These are phyloP conservation scores for Diddensiella caesifluorescens DNA, from an alignment of 805 yeast genomes.

Conservation along the genomic window DNA sequence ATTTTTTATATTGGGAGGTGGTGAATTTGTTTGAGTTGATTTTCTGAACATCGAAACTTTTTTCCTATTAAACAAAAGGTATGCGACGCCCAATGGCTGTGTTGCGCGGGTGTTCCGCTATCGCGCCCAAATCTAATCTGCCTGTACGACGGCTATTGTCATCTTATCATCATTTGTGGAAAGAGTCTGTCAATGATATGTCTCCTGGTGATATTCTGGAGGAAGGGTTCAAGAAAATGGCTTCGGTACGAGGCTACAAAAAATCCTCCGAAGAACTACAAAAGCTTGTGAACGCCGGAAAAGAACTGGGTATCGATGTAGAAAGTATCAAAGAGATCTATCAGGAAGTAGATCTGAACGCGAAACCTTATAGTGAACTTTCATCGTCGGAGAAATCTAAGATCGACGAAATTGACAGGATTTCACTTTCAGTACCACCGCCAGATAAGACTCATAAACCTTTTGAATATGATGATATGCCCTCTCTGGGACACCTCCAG, in stretches of 20 bases:
- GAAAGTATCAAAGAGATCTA: conserved; percentile 24
- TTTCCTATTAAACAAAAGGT: too few relatives aligned
- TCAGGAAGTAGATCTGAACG: conserved; percentile 22
- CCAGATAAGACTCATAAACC: conserved; percentile 19
- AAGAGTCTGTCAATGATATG: too few relatives aligned
- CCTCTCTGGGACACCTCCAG: conserved; percentile 65
- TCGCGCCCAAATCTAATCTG: too few relatives aligned
- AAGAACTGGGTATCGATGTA: conserved; percentile 28
- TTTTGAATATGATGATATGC: conserved; percentile 58
- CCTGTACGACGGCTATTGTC: too few relatives aligned
- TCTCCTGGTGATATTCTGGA: conserved; percentile 24
- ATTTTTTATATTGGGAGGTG: too few relatives aligned
- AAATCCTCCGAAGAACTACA: conserved; percentile 27
- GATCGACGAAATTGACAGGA: conserved; percentile 21
- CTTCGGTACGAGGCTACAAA: conserved; percentile 22
- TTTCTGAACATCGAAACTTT: too few relatives aligned
- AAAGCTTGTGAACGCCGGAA: conserved; percentile 28
- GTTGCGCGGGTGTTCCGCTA: too few relatives aligned
- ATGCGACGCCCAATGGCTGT: too few relatives aligned
- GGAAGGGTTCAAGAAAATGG: conserved; percentile 31
- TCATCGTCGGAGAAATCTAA: conserved; percentile 15
- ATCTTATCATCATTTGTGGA: too few relatives aligned
- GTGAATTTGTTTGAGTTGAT: too few relatives aligned
- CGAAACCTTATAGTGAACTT: conserved; percentile 17
- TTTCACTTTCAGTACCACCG: conserved; percentile 24